These are phyloP conservation scores for Melampsora americana DNA, from an alignment of 1,284 basidiomycete species.

Conservation along the genomic window DNA sequence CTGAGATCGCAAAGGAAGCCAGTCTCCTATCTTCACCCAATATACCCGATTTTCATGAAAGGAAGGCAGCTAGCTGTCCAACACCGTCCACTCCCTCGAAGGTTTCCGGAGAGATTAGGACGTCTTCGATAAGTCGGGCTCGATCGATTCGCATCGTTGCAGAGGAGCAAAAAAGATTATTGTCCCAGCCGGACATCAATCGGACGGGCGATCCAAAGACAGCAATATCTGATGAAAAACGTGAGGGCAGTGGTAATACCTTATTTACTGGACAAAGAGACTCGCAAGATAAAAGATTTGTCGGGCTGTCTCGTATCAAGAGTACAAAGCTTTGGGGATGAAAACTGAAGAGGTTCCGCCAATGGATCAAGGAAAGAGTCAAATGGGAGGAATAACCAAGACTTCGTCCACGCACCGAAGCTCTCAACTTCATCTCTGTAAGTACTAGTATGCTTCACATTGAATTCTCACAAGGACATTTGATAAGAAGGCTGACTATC, in stretches of 20 bases:
- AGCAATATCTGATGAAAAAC: constrained; percentile 71
- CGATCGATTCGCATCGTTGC: background rate
- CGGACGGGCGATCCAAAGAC: constrained; percentile 86
- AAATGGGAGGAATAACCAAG: constrained; percentile 24
- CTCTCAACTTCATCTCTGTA: constrained; percentile 50
- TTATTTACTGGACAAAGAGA: constrained; percentile 49
- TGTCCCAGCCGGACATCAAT: no score
- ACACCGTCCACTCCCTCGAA: background rate
- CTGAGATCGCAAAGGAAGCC: constrained; percentile 50
- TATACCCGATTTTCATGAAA: no score
- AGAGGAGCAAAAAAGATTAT: no score
- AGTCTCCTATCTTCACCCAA: no score
- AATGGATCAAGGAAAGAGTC: constrained; percentile 53
- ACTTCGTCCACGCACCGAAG: constrained; percentile 48
- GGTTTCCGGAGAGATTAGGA: constrained; percentile 45
- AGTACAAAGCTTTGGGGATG: constrained; percentile 94
- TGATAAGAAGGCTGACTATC: constrained; percentile 55
- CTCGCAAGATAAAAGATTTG: constrained; percentile 12
- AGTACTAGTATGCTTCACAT: constrained; percentile 42
- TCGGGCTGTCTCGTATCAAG: constrained; percentile 67
- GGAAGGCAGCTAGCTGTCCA: constrained; percentile 60
- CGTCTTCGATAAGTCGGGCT: constrained; percentile 48
- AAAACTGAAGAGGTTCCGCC: constrained; percentile 87
- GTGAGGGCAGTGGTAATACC: no score
- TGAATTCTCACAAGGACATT: background rate